Conservation (phyloP, 75 land plant genomes). For the Sequoia sempervirens region DNA sequence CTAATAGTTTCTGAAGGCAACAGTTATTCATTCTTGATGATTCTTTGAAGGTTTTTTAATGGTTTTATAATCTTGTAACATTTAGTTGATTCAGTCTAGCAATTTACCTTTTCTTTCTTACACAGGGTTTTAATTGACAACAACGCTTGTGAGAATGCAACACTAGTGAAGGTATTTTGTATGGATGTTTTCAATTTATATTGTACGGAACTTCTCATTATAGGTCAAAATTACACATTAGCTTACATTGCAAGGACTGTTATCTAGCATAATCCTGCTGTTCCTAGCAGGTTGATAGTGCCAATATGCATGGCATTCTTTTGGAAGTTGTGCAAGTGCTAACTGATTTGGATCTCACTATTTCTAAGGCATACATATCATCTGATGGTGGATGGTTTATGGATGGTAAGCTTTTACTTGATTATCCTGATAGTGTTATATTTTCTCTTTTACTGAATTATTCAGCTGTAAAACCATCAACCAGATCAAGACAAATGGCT, state of each 20-base stretch:
- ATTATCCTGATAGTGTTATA: not conserved
- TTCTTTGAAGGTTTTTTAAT: not conserved
- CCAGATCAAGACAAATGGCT: not conserved
- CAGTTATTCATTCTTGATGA: not conserved
- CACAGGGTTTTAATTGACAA: constrained; percentile 77
- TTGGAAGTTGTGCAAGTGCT: constrained; percentile 87
- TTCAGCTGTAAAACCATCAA: not conserved
- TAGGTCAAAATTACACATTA: not conserved
- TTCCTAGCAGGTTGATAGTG: constrained; percentile 76
- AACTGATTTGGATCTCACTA: constrained; percentile 78
- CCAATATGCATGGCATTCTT: constrained; percentile 79
- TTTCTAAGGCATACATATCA: constrained; percentile 83
- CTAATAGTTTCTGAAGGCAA: not conserved
- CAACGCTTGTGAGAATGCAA: constrained; percentile 39
- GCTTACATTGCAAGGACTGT: not conserved
- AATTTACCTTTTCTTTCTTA: constrained; percentile 1
- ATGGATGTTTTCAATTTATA: not conserved
- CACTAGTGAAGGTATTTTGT: constrained; percentile 61
- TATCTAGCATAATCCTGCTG: not conserved
- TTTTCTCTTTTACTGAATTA: no score
- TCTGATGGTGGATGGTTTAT: constrained; percentile 99
- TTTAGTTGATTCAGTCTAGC: not conserved
- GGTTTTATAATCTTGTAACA: not conserved
- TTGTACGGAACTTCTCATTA: not conserved
- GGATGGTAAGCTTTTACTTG: constrained; percentile 64